Evolutionary conservation across 331 rosid species (phyloP).

Genomic region (Acacia pycnantha): DNA sequence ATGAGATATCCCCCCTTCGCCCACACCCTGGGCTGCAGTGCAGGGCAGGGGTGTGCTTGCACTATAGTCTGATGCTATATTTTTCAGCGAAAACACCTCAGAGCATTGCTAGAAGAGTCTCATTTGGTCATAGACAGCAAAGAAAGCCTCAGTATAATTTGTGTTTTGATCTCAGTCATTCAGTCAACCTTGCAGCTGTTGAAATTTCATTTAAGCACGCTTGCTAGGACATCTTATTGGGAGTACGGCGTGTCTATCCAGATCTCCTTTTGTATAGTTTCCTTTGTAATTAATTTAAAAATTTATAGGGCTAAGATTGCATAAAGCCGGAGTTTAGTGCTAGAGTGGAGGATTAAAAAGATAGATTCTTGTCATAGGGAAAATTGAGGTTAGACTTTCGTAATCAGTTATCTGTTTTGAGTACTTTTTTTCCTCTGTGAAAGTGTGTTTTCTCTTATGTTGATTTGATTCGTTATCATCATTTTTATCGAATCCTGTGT

Average conservation of each 20-base stretch:
- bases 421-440: background rate
- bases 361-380: slow-evolving; percentile 13
- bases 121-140: background rate
- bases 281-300: background rate
- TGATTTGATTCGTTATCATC: slow-evolving; percentile 3
- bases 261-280: background rate
- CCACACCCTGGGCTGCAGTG: background rate
- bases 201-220: background rate
- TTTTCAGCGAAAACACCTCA: background rate
- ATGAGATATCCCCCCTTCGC: background rate
- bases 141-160: background rate
- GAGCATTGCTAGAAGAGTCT: background rate
- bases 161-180: background rate
- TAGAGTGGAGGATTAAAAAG: background rate
- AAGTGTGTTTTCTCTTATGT: slow-evolving; percentile 15
- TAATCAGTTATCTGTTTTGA: background rate
- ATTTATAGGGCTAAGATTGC: background rate
- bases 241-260: background rate
- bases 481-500: slow-evolving; percentile 1
- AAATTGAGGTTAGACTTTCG: slow-evolving; percentile 11
- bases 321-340: background rate
- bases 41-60: background rate
- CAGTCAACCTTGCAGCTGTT: background rate
- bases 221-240: background rate
- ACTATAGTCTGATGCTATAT: background rate